Conservation (phyloP, 192 early-diverging fungal genomes). For the Coemansia biformis region DNA sequence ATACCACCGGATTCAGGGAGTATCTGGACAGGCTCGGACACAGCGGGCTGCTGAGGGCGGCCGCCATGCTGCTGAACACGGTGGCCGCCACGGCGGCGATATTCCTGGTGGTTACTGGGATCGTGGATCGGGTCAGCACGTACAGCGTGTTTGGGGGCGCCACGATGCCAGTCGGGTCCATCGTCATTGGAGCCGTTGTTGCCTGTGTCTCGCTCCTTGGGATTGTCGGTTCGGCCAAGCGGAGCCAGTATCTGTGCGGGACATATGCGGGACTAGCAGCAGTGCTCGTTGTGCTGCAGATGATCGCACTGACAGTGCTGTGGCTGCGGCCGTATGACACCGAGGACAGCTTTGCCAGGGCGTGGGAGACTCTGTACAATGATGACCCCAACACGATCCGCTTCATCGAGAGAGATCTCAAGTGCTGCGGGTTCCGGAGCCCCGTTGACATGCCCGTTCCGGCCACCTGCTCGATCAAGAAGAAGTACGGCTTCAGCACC, state of each 20-base stretch:
- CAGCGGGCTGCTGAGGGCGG: slow-evolving; percentile 14
- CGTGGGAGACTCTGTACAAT: slow-evolving; percentile 53
- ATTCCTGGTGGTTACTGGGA: slow-evolving; percentile 24
- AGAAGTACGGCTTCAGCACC: slow-evolving; percentile 26
- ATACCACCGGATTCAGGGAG: slow-evolving; percentile 14
- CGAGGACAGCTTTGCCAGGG: slow-evolving; percentile 31
- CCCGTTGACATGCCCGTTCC: slow-evolving; percentile 49
- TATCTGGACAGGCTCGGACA: slow-evolving; percentile 25
- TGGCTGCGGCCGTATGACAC: slow-evolving; percentile 35
- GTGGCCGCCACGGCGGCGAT: slow-evolving; percentile 20
- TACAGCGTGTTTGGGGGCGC: slow-evolving; percentile 38
- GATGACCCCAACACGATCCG: slow-evolving; percentile 44
- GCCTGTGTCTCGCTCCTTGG: slow-evolving; percentile 47
- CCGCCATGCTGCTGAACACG: slow-evolving; percentile 28
- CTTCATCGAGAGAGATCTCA: slow-evolving; percentile 50
- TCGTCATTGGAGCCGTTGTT: slow-evolving; percentile 42
- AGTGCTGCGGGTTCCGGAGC: slow-evolving; percentile 51
- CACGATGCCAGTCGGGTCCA: slow-evolving; percentile 35
- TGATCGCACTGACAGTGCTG: slow-evolving; percentile 15
- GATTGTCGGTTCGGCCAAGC: slow-evolving; percentile 44
- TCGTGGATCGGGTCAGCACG: slow-evolving; percentile 13
- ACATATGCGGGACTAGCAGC: slow-evolving; percentile 32
- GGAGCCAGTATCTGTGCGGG: slow-evolving; percentile 33
- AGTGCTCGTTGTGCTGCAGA: slow-evolving; percentile 22
- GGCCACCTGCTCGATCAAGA: slow-evolving; percentile 30